Evolutionary conservation across 257 asterid genomes (phyloP).

Genomic region (Osmanthus fragrans): DNA sequence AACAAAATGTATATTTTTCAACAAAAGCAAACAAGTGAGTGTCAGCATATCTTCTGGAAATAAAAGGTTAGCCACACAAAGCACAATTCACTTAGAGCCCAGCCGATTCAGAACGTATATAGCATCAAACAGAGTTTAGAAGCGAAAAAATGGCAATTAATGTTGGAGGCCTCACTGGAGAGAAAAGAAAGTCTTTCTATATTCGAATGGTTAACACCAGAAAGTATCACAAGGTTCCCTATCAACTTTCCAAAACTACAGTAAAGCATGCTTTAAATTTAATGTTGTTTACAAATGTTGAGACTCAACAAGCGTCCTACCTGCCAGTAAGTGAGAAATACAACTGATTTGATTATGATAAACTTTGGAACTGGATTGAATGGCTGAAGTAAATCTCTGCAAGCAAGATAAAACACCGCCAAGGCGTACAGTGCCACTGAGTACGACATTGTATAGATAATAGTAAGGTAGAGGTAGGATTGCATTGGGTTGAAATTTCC

Average conservation of each 20-base stretch:
- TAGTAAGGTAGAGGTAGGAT: constrained; percentile 93
- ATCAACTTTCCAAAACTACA: constrained; percentile 18
- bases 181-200: constrained; percentile 1
- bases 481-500: constrained; percentile 87
- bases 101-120: constrained; percentile 7
- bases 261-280: constrained; percentile 5
- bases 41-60: not conserved
- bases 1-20: not conserved
- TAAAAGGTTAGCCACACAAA: not conserved
- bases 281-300: not conserved
- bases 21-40: not conserved
- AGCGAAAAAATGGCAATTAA: constrained; percentile 2
- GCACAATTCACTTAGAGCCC: constrained; percentile 1
- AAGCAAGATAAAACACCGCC: constrained; percentile 90
- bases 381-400: constrained; percentile 94
- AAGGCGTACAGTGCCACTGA: constrained; percentile 91
- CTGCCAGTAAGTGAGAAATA: constrained; percentile 99
- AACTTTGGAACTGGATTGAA: constrained; percentile 98
- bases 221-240: constrained; percentile 8
- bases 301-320: constrained; percentile 35
- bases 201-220: not conserved
- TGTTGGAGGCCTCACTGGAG: not conserved
- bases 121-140: constrained; percentile 1
- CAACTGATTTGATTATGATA: constrained; percentile 89
- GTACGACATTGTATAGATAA: constrained; percentile 88